Conservation (phyloP, 768 basidiomycete species). For the Mycena metata region DNA sequence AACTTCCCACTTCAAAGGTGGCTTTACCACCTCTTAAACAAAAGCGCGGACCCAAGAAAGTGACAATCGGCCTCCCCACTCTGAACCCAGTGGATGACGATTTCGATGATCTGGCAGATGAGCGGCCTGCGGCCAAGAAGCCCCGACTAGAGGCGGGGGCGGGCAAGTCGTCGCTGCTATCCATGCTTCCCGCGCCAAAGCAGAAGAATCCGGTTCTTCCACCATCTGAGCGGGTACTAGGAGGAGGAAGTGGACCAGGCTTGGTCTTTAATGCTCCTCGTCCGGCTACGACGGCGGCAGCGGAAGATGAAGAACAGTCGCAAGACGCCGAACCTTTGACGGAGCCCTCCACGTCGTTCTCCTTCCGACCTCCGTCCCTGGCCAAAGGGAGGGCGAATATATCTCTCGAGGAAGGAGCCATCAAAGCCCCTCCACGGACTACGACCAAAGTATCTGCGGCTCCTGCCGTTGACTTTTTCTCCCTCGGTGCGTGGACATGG, state of each 20-base stretch:
- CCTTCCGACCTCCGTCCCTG: conserved; percentile 72
- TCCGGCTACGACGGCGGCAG: conserved; percentile 37
- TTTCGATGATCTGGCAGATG: conserved; percentile 53
- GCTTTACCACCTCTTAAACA: conserved; percentile 47
- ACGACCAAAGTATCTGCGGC: conserved; percentile 36
- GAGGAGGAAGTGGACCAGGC: conserved; percentile 71
- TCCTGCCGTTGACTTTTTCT: conserved; percentile 76
- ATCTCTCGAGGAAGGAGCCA: conserved; percentile 60
- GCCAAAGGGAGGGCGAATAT: conserved; percentile 71
- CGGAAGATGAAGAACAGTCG: conserved; percentile 42
- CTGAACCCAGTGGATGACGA: conserved; percentile 53
- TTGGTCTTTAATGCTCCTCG: conserved; percentile 66
- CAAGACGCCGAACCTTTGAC: conserved; percentile 31
- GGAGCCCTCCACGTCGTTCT: conserved; percentile 50
- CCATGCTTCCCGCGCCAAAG: conserved; percentile 84
- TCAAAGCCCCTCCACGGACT: conserved; percentile 35
- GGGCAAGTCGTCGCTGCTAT: conserved; percentile 73
- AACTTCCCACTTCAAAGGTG: conserved; percentile 31
- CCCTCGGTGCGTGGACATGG: conserved; percentile 61
- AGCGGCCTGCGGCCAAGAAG: conserved; percentile 72
- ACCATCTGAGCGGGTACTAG: conserved; percentile 69
- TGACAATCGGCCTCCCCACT: conserved; percentile 70
- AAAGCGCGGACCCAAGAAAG: conserved; percentile 68
- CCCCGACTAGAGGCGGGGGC: conserved; percentile 66
- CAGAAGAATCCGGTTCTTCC: conserved; percentile 59